These are phyloP conservation scores for Avena sativa DNA, from an alignment of 176 grass and related monocot genomes.

Conservation along the genomic window DNA sequence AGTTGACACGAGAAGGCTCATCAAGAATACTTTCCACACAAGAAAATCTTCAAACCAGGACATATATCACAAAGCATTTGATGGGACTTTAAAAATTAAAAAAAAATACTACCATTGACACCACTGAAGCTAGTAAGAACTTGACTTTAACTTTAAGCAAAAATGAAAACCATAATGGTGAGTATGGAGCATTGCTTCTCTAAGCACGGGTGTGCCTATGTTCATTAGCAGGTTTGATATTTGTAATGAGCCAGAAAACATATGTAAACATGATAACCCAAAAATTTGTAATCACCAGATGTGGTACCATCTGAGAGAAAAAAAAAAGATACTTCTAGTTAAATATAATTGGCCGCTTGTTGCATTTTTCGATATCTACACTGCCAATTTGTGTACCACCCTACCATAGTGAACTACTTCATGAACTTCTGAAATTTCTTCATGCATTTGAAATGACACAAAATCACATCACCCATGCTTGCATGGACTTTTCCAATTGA, in stretches of 20 bases:
- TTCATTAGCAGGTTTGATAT: not conserved
- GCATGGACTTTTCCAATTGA: not conserved
- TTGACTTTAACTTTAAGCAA: not conserved
- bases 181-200: not conserved
- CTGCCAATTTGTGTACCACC: not conserved
- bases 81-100: not conserved
- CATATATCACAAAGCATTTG: slow-evolving; percentile 4
- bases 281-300: not conserved
- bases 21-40: slow-evolving; percentile 2
- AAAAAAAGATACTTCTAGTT: not conserved
- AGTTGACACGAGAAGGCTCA: slow-evolving; percentile 22
- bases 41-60: slow-evolving; percentile 1
- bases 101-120: not conserved
- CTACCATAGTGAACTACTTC: not conserved
- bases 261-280: not conserved
- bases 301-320: not conserved
- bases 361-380: not conserved
- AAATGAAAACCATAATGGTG: slow-evolving; percentile 2
- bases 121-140: slow-evolving; percentile 26
- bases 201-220: not conserved
- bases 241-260: not conserved
- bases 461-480: slow-evolving; percentile 4
- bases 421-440: not conserved
- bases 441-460: slow-evolving; percentile 7
- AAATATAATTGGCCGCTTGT: not conserved